Evolutionary conservation across 257 asterid genomes (phyloP).

Genomic region (Nicotiana benthamiana): DNA sequence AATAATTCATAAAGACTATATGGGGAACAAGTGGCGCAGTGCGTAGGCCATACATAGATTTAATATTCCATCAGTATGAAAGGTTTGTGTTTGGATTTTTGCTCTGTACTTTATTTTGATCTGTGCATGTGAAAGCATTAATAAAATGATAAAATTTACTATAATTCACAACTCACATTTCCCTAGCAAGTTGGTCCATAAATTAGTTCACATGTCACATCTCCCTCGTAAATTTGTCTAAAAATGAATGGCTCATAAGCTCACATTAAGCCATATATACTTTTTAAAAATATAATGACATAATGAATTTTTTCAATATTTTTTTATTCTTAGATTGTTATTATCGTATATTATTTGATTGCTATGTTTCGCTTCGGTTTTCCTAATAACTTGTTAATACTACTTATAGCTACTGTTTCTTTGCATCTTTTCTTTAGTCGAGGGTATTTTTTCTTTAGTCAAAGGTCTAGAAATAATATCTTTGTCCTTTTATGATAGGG

Average conservation of each 20-base stretch:
- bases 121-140: neutral
- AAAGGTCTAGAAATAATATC: fast-evolving
- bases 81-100: neutral
- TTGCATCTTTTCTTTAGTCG: no score
- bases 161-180: neutral
- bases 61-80: neutral
- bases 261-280: neutral
- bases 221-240: neutral
- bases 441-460: no score
- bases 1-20: neutral
- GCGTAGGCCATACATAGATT: neutral
- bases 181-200: neutral
- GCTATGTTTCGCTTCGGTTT: no score
- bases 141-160: neutral
- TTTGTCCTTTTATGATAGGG: fast-evolving
- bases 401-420: no score
- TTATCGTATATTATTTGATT: no score
- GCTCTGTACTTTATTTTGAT: neutral
- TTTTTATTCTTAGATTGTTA: no score
- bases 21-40: neutral
- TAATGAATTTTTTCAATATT: no score
- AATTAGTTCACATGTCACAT: neutral
- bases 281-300: neutral
- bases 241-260: neutral
- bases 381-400: no score